Evolutionary conservation across 169 alveolate species (phyloP).

Genomic region (Plasmodium vinckei): DNA sequence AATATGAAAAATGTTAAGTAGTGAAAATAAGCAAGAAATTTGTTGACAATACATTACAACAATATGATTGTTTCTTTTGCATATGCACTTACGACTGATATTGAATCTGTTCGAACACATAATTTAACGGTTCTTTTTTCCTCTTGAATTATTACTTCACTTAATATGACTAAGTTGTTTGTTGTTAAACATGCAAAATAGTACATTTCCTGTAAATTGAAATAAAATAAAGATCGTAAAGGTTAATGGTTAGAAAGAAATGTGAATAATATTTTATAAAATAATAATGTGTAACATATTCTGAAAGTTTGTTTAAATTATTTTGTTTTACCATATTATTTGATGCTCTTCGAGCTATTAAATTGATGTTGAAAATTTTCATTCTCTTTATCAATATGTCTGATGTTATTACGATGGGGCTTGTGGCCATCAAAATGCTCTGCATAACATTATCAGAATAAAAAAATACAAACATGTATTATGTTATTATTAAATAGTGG

Average conservation of each 20-base stretch:
- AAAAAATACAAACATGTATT: background rate
- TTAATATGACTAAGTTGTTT: slow-evolving; percentile 78
- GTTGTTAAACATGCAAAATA: slow-evolving; percentile 79
- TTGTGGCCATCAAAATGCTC: slow-evolving; percentile 71
- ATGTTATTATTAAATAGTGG: too few relatives aligned
- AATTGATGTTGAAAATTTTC: slow-evolving; percentile 66
- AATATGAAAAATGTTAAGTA: background rate
- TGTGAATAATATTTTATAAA: background rate
- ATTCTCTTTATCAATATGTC: slow-evolving; percentile 67
- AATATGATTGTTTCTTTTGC: too few relatives aligned
- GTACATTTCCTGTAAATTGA: slow-evolving; percentile 75
- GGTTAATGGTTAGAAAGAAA: background rate
- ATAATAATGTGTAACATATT: too few relatives aligned
- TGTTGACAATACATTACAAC: too few relatives aligned
- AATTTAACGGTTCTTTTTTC: slow-evolving; percentile 67
- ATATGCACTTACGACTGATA: slow-evolving; percentile 71
- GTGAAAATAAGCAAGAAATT: too few relatives aligned
- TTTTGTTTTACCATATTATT: slow-evolving; percentile 27
- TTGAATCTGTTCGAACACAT: slow-evolving; percentile 78
- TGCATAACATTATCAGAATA: background rate
- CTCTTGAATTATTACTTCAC: slow-evolving; percentile 79
- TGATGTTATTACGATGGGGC: slow-evolving; percentile 76
- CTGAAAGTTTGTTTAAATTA: too few relatives aligned
- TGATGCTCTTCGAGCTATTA: slow-evolving; percentile 51
- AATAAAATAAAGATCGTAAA: background rate